phyloP scores from a whole-genome alignment of 768 basidiomycete species.

The Auricularia sp. region DNA sequence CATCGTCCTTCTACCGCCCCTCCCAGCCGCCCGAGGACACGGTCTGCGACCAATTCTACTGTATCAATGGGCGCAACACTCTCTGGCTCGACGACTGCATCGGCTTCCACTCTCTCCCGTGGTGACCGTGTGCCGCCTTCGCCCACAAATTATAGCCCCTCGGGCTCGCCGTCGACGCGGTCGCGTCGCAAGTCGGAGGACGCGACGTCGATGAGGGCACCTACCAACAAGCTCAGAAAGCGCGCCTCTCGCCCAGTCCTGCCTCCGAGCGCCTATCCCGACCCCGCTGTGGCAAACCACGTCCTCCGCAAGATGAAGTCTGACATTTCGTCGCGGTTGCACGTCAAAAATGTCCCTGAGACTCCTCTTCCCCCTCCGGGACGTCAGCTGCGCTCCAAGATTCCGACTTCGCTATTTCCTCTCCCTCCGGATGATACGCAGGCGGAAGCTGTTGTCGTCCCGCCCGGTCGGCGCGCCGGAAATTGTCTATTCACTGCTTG shows the following conservation, averaged over 20 bases:
- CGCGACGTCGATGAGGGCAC: not conserved
- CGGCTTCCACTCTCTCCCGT: not conserved
- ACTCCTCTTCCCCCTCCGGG: not conserved
- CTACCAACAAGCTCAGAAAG: not conserved
- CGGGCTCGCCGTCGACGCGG: not conserved
- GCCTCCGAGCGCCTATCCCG: not conserved
- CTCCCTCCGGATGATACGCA: not conserved
- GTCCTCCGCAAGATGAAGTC: not conserved
- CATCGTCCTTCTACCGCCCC: too few relatives aligned
- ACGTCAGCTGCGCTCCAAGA: not conserved
- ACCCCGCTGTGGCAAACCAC: not conserved
- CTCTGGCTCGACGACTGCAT: not conserved
- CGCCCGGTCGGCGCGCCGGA: not conserved
- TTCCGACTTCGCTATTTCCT: not conserved
- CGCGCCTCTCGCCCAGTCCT: not conserved
- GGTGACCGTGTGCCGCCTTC: not conserved
- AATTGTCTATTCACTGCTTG: too few relatives aligned
- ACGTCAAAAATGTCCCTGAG: not conserved
- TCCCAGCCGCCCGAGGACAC: too few relatives aligned
- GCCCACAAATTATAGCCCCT: not conserved
- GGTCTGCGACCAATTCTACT: not conserved
- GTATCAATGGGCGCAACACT: not conserved
- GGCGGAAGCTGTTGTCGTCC: not conserved
- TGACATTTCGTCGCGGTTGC: not conserved
- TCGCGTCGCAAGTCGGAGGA: not conserved